A percentile compares a stretch with the other conserved stretches of the same genome.
Evolutionary conservation across 306 rosid species (phyloP).

Genomic region (Acmispon strigosus): DNA sequence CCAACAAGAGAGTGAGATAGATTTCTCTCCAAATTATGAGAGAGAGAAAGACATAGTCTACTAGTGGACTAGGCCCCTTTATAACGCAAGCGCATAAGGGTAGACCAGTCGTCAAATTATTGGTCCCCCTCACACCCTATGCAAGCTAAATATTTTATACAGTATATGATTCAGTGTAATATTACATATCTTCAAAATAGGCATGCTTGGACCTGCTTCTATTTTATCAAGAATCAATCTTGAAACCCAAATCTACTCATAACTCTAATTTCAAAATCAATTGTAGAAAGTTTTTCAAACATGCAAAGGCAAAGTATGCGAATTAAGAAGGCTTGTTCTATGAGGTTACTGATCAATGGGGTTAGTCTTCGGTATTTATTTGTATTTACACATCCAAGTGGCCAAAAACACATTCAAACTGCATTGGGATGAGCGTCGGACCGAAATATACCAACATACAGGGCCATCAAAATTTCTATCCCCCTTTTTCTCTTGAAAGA

Average conservation of each 20-base stretch:
- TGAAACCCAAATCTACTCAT: too few relatives aligned
- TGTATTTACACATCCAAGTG: too few relatives aligned
- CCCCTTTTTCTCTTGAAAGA: background rate
- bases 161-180: background rate
- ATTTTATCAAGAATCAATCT: too few relatives aligned
- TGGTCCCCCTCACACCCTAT: conserved; percentile 32
- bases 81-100: conserved; percentile 49
- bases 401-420: too few relatives aligned
- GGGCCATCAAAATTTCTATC: background rate
- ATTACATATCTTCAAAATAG: background rate
- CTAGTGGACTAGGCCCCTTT: conserved; percentile 36
- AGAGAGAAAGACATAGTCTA: conserved; percentile 13
- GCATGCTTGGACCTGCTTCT: too few relatives aligned
- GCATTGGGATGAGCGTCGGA: too few relatives aligned
- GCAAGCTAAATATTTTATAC: too few relatives aligned
- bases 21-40: conserved; percentile 36
- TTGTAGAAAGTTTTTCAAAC: too few relatives aligned
- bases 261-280: too few relatives aligned
- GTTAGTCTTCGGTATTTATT: too few relatives aligned
- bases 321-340: background rate
- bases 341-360: too few relatives aligned
- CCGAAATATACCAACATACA: background rate
- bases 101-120: conserved; percentile 51
- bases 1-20: conserved; percentile 46
- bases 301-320: background rate